These are phyloP conservation scores for Pichia sp. DNA, from an alignment of 1,139 yeast species.

Conservation along the genomic window DNA sequence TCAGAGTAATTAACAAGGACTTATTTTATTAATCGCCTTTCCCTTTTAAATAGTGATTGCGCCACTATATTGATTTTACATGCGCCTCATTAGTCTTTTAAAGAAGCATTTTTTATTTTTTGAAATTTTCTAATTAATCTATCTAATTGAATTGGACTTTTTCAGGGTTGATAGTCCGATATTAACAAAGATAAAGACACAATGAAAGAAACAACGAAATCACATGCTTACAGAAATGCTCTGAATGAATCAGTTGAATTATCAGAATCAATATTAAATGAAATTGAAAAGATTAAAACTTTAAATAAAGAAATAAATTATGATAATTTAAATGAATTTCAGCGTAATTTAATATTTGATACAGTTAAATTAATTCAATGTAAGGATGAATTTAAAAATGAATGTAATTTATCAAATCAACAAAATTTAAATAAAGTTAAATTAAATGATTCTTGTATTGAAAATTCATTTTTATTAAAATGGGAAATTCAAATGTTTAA, in stretches of 20 bases:
- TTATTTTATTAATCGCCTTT: too few species aligned
- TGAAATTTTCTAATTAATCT: too few species aligned
- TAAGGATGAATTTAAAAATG: constrained; percentile 21
- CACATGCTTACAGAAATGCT: background rate
- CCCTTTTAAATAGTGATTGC: too few species aligned
- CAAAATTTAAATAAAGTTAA: constrained; percentile 17
- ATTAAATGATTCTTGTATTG: constrained; percentile 17
- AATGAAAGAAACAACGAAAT: too few species aligned
- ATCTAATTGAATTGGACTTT: too few species aligned
- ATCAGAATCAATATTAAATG: background rate
- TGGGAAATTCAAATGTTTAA: constrained; percentile 19
- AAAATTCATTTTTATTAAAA: constrained; percentile 17
- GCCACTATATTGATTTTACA: too few species aligned
- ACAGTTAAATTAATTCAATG: constrained; percentile 17
- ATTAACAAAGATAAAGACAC: too few species aligned
- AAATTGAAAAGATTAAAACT: background rate
- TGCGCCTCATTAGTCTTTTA: too few species aligned
- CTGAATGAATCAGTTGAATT: background rate
- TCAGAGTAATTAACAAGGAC: too few species aligned
- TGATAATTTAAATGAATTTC: constrained; percentile 12
- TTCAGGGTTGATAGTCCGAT: too few species aligned
- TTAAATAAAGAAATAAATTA: background rate
- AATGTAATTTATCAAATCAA: constrained; percentile 11
- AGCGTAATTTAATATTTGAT: constrained; percentile 19
- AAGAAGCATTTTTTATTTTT: too few species aligned